Base-by-base conservation (phyloP, 2,329 filamentous ascomycete species). In the Dactylellina parvicollis region DNA sequence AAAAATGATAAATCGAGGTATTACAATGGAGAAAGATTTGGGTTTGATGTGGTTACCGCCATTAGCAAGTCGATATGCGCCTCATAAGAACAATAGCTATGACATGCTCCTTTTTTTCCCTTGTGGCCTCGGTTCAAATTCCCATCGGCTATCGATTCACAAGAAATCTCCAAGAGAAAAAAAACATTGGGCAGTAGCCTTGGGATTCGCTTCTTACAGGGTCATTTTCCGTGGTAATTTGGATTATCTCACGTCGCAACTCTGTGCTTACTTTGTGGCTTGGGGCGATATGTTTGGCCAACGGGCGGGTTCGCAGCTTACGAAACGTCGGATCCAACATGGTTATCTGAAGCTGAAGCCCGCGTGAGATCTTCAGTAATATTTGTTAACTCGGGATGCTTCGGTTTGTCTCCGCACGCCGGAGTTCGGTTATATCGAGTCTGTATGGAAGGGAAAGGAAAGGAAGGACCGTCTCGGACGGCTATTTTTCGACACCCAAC, bases 61-160 rank as follows among this genome's bases (percentile, higher is more conserved):
- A 46, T 20, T 46, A n/a, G 55, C 44, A 10, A 14, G 10, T 14
- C 20, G 5, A 24, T 16, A 16, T 18, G 7, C 32, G 14, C 26
- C 42, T 50, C 28, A n/a, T 16, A 67, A 66, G 61, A 57, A 42
- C 56, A 52, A 44, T 30, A 50, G 50, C 56, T 38, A 49, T 40
- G 54, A 57, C 52, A 42, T 32, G 22, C 18, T 22, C 26, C n/a
- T 42, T 42, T 20, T 30, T 42, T 47, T 44, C 38, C 47, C 50
- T 55, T 70, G 65, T 60, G 60, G 40, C 69, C 69, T 73, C 69
- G 69, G 69, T 73, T 73, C 69, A 73, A 71, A 73, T 61, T 73
- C 60, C 69, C 52, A 66, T 66, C 69, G 69, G 69, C 54, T 66
- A 66, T 28, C 57, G 14, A 60, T 57, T 36, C 16, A 10, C 10